phyloP scores from a whole-genome alignment of 2,329 filamentous ascomycete species.

The Cladosporium sp. region DNA sequence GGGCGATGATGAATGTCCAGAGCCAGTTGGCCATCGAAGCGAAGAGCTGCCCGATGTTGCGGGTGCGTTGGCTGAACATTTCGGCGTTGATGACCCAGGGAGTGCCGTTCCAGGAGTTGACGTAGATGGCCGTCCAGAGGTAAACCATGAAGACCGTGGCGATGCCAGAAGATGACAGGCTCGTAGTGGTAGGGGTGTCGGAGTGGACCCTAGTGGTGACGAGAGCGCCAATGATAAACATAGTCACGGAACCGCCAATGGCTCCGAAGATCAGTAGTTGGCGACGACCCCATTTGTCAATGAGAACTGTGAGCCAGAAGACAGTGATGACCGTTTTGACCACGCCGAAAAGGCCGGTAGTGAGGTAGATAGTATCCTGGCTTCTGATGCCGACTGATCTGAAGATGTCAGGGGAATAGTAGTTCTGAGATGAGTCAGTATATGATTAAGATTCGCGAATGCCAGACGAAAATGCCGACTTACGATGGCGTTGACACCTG shows the following conservation, averaged over 20 bases:
- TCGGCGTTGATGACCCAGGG: constrained; percentile 42
- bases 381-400: constrained; percentile 6
- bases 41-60: constrained; percentile 32
- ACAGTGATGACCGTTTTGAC: constrained; percentile 13
- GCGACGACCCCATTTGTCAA: constrained; percentile 11
- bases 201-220: constrained; percentile 4
- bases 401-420: neutral
- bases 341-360: constrained; percentile 16
- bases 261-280: constrained; percentile 8
- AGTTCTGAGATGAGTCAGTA: neutral
- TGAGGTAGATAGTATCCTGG: constrained; percentile 8
- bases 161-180: constrained; percentile 1
- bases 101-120: constrained; percentile 35
- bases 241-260: constrained; percentile 4
- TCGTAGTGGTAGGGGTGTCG: neutral
- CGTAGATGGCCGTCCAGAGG: constrained; percentile 35
- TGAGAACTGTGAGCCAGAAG: constrained; percentile 7
- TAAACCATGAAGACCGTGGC: constrained; percentile 11
- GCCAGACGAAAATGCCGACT: neutral
- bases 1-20: constrained; percentile 32
- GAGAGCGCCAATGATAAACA: constrained; percentile 10
- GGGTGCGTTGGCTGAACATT: constrained; percentile 37
- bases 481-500: constrained; percentile 13
- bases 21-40: constrained; percentile 31
- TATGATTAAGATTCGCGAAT: no score